These are phyloP conservation scores for Penicillium lividum DNA, from an alignment of 495 filamentous ascomycete genomes.

Conservation along the genomic window DNA sequence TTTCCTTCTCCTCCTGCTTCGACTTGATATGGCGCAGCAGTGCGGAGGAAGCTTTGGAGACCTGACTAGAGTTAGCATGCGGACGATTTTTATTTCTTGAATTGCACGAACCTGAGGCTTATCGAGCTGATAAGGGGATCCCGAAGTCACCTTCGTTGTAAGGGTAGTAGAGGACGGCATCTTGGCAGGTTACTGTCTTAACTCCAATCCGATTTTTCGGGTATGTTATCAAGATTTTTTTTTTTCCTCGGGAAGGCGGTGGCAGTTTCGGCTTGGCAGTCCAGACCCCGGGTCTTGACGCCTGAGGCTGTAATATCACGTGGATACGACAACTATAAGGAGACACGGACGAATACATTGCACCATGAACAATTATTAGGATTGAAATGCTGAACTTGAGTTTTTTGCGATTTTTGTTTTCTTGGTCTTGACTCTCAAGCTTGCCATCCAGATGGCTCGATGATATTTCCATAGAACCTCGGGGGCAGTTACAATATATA, in stretches of 20 bases:
- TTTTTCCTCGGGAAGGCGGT: slow-evolving; percentile 42
- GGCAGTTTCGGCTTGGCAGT: slow-evolving; percentile 39
- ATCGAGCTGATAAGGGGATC: slow-evolving; percentile 67
- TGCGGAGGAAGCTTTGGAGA: slow-evolving; percentile 75
- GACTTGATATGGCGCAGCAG: slow-evolving; percentile 78
- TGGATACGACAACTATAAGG: not conserved
- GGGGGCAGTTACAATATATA: too few relatives aligned
- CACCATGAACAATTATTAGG: too few relatives aligned
- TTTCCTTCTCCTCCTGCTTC: slow-evolving; percentile 57
- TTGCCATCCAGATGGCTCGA: too few relatives aligned
- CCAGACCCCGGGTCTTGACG: slow-evolving; percentile 24
- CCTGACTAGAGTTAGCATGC: slow-evolving; percentile 45
- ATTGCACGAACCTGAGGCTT: slow-evolving; percentile 54
- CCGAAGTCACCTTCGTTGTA: slow-evolving; percentile 52
- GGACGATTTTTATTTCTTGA: slow-evolving; percentile 13
- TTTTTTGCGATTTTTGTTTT: too few relatives aligned
- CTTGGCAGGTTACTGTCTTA: slow-evolving; percentile 34
- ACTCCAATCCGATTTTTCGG: slow-evolving; percentile 34
- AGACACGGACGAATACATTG: not conserved
- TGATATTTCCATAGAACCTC: too few relatives aligned
- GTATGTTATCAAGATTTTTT: slow-evolving; percentile 25
- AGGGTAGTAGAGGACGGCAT: slow-evolving; percentile 51
- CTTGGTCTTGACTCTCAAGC: too few relatives aligned
- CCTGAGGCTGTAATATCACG: slow-evolving; percentile 33
- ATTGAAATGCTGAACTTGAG: too few relatives aligned